Evolutionary conservation across 495 filamentous ascomycete genomes (phyloP).

Genomic region (Schizothecium vesticola): DNA sequence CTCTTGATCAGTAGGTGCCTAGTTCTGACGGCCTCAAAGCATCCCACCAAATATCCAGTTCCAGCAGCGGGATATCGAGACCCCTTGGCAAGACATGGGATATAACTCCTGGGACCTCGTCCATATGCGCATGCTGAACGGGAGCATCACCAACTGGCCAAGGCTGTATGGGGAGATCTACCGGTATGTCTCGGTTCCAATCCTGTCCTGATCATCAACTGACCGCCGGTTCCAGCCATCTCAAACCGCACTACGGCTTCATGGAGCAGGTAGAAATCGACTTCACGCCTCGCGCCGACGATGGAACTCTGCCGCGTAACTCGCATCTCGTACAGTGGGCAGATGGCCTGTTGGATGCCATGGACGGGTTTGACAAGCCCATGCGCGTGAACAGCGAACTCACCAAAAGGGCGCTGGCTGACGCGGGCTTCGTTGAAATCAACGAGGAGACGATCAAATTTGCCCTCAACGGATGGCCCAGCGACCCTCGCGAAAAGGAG

Average conservation of each 20-base stretch:
- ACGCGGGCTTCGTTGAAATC: conserved; percentile 79
- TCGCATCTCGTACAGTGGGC: conserved; percentile 61
- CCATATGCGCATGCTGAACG: conserved; percentile 69
- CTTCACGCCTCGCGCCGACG: conserved; percentile 70
- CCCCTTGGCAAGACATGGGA: conserved; percentile 65
- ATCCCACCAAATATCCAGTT: conserved; percentile 69
- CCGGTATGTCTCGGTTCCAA: conserved; percentile 41
- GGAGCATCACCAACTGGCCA: conserved; percentile 75
- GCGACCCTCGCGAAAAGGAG: conserved; percentile 60
- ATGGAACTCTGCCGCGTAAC: conserved; percentile 48
- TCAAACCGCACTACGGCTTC: conserved; percentile 70
- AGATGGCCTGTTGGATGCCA: conserved; percentile 63
- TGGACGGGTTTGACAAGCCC: conserved; percentile 56
- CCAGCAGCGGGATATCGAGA: conserved; percentile 71
- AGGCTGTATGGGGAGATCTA: conserved; percentile 66
- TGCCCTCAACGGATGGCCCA: conserved; percentile 75
- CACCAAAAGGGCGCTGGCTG: conserved; percentile 57
- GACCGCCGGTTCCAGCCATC: conserved; percentile 48
- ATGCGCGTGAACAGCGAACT: conserved; percentile 58
- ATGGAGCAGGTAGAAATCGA: conserved; percentile 95
- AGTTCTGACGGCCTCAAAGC: conserved; percentile 34
- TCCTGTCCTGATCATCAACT: not conserved
- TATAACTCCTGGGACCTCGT: conserved; percentile 80
- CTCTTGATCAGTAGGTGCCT: not conserved
- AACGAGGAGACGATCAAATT: conserved; percentile 66